These are phyloP conservation scores for Lasiosphaeria miniovina DNA, from an alignment of 495 filamentous ascomycete species.

Conservation along the genomic window DNA sequence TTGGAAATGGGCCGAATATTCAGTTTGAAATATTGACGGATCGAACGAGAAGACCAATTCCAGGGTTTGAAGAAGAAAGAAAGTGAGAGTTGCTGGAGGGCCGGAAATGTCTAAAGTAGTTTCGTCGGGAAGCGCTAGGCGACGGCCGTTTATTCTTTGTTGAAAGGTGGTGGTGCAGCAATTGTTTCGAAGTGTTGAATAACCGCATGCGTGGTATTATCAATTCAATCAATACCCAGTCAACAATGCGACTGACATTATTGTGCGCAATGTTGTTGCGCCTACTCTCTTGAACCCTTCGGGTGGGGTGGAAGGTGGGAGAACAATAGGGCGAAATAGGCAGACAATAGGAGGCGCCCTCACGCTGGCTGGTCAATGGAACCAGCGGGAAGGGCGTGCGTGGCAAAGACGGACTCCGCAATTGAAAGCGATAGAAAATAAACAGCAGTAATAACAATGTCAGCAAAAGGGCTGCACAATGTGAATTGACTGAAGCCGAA, in stretches of 20 bases:
- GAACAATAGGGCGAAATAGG: conserved; percentile 19
- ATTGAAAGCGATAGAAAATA: not conserved
- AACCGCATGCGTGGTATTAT: not conserved
- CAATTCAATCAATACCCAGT: conserved; percentile 4
- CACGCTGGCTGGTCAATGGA: conserved; percentile 22
- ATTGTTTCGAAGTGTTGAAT: conserved; percentile 9
- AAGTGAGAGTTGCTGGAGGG: not conserved
- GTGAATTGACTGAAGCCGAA: conserved; percentile 5
- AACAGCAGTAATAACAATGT: not conserved
- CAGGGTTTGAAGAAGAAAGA: not conserved
- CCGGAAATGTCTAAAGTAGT: not conserved
- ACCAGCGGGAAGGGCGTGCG: conserved; percentile 24
- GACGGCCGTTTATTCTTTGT: not conserved
- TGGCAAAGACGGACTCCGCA: conserved; percentile 14
- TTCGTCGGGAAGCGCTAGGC: not conserved
- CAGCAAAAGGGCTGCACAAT: conserved; percentile 1
- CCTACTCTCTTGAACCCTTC: conserved; percentile 2
- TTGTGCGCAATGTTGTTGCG: conserved; percentile 4
- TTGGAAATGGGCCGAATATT: not conserved
- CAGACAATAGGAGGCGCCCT: not conserved
- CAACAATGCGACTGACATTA: not conserved
- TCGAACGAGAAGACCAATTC: not conserved
- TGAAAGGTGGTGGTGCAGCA: not conserved
- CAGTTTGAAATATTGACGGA: not conserved
- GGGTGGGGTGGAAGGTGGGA: conserved; percentile 5